Evolutionary conservation across 768 basidiomycete genomes (phyloP).

Genomic region (Tephrocybe rancida): DNA sequence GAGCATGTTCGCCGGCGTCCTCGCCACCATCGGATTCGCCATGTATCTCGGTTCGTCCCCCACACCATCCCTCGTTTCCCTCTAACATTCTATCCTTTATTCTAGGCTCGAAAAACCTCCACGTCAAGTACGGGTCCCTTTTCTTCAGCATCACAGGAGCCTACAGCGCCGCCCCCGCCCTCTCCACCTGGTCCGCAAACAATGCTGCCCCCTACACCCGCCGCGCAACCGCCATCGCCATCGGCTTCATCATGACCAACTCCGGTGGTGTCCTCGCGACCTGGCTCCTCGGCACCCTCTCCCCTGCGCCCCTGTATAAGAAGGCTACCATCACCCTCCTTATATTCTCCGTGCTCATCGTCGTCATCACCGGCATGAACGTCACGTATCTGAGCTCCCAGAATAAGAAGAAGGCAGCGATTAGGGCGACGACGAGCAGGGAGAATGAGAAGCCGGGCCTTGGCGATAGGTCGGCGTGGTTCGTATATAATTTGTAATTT

Average conservation of each 20-base stretch:
- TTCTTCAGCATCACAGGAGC: constrained; percentile 57
- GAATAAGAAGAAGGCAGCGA: constrained; percentile 47
- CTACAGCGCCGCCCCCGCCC: constrained; percentile 54
- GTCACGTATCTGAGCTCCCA: constrained; percentile 40
- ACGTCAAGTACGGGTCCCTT: constrained; percentile 53
- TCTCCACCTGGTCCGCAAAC: constrained; percentile 63
- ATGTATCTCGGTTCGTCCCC: constrained; percentile 52
- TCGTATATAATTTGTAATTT: constrained; percentile 45
- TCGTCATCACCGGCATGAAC: constrained; percentile 38
- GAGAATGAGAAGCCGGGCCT: constrained; percentile 43
- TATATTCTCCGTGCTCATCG: constrained; percentile 42
- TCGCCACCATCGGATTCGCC: constrained; percentile 52
- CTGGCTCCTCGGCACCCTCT: constrained; percentile 57
- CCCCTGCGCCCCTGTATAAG: constrained; percentile 49
- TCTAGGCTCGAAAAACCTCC: constrained; percentile 36
- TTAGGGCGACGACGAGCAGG: constrained; percentile 29
- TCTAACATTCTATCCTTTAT: neutral
- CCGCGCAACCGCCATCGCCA: constrained; percentile 61
- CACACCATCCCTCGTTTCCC: neutral
- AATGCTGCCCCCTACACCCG: constrained; percentile 58
- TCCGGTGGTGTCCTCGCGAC: constrained; percentile 62
- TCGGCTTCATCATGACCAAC: constrained; percentile 60
- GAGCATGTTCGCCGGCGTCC: constrained; percentile 42
- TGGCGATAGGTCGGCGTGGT: constrained; percentile 58
- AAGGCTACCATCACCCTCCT: constrained; percentile 46